phyloP scores from a whole-genome alignment of 2,329 filamentous ascomycete genomes.

The Incumbomyces delicatus region DNA sequence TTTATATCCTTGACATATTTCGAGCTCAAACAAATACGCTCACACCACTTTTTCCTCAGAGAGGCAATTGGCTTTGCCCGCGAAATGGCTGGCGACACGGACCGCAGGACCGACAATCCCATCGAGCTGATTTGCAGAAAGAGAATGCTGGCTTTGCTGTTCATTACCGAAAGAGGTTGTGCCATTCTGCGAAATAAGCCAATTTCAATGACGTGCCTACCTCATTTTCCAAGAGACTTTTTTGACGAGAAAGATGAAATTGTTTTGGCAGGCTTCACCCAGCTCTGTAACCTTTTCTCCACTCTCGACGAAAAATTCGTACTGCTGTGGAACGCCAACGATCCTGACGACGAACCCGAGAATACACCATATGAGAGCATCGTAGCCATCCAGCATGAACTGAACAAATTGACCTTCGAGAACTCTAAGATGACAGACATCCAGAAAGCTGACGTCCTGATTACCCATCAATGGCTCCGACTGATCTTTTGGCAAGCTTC shows the following conservation, averaged over 20 bases:
- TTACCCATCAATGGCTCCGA: constrained; percentile 62
- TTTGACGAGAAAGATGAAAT: constrained; percentile 20
- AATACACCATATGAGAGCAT: constrained; percentile 16
- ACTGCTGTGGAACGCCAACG: constrained; percentile 15
- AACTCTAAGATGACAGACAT: constrained; percentile 45
- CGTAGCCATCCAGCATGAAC: constrained; percentile 16
- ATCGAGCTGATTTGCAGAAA: constrained; percentile 18
- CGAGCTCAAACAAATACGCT: constrained; percentile 20
- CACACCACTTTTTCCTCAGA: constrained; percentile 20
- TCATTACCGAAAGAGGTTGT: constrained; percentile 20
- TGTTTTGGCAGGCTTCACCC: constrained; percentile 19
- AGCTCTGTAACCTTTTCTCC: constrained; percentile 18
- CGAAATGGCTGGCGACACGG: constrained; percentile 17
- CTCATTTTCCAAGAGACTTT: constrained; percentile 15
- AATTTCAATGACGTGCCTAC: constrained; percentile 16
- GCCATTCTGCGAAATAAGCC: constrained; percentile 21
- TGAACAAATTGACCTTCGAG: constrained; percentile 18
- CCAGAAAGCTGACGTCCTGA: constrained; percentile 57
- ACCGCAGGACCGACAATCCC: constrained; percentile 14
- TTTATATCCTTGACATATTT: constrained; percentile 19
- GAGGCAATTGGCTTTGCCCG: constrained; percentile 20
- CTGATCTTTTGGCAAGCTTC: constrained; percentile 63
- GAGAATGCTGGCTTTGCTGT: constrained; percentile 19
- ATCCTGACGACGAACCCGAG: constrained; percentile 9
- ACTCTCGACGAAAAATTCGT: constrained; percentile 21